Conservation (phyloP, 2,329 filamentous ascomycete genomes). For the Aspergillus latus region DNA sequence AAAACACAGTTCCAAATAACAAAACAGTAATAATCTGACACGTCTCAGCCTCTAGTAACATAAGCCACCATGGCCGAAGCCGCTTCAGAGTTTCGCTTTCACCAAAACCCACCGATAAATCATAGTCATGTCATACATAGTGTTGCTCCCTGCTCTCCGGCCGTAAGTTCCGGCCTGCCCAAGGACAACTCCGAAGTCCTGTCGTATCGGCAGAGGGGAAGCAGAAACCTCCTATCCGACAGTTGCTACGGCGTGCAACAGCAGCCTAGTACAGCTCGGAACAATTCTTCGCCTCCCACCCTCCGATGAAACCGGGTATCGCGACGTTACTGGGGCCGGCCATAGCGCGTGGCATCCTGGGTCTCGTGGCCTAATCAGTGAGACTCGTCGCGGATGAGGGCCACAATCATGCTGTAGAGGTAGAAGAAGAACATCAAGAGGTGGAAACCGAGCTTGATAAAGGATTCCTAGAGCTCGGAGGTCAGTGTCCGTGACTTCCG, state of each 20-base stretch:
- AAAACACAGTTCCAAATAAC: conserved; percentile 11
- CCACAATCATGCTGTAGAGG: conserved; percentile 97
- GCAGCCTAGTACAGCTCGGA: background rate
- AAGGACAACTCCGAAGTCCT: conserved; percentile 2
- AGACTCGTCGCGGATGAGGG: conserved; percentile 91
- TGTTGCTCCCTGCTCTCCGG: conserved; percentile 6
- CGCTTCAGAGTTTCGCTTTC: conserved; percentile 4
- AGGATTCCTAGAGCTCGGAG: conserved; percentile 72
- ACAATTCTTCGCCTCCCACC: background rate
- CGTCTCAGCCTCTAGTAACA: conserved; percentile 6
- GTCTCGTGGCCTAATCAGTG: conserved; percentile 59
- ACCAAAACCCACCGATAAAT: conserved; percentile 15
- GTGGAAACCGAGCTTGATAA: conserved; percentile 98
- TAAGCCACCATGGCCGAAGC: conserved; percentile 7
- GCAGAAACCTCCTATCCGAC: background rate
- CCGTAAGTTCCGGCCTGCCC: background rate
- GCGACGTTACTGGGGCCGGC: conserved; percentile 22
- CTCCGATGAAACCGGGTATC: conserved; percentile 1
- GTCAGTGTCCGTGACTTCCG: conserved; percentile 14
- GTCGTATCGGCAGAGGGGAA: conserved; percentile 3
- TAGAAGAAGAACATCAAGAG: conserved; percentile 99
- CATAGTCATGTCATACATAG: conserved; percentile 20
- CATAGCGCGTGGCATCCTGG: conserved; percentile 43
- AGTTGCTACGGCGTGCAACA: background rate
- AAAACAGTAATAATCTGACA: conserved; percentile 12